A percentile compares a stretch with the other conserved stretches of the same genome.
phyloP scores from a whole-genome alignment of 345 rosid genomes.

The Erucastrum elatum region DNA sequence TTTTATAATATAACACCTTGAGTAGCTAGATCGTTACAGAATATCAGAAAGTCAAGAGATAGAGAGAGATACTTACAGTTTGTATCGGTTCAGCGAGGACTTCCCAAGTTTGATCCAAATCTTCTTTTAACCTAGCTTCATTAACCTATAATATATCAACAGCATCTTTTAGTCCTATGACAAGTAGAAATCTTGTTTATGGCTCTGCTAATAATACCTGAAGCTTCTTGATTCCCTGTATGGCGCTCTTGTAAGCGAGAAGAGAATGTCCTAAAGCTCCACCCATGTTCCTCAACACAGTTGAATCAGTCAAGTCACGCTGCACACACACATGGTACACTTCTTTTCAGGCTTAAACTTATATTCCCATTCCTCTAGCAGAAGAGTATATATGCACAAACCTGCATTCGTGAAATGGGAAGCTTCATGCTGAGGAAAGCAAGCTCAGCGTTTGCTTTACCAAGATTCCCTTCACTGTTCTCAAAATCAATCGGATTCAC shows the following conservation, averaged over 20 bases:
- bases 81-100: slow-evolving; percentile 97
- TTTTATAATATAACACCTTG: slow-evolving; percentile 1
- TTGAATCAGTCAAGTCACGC: slow-evolving; percentile 96
- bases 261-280: slow-evolving; percentile 94
- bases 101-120: slow-evolving; percentile 87
- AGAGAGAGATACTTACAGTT: slow-evolving; percentile 53
- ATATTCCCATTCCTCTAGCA: neutral
- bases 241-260: slow-evolving; percentile 86
- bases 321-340: slow-evolving; percentile 40
- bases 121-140: slow-evolving; percentile 68
- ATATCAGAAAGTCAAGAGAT: neutral
- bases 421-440: slow-evolving; percentile 71
- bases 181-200: no score
- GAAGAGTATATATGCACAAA: slow-evolving; percentile 25
- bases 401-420: slow-evolving; percentile 96
- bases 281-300: slow-evolving; percentile 92
- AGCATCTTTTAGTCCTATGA: slow-evolving; percentile 10
- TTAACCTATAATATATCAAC: slow-evolving; percentile 58
- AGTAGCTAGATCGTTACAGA: neutral
- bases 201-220: slow-evolving; percentile 48
- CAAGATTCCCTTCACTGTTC: slow-evolving; percentile 48
- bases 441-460: slow-evolving; percentile 82
- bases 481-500: slow-evolving; percentile 86
- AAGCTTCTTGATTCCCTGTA: slow-evolving; percentile 85
- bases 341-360: neutral